Percentiles rank a stretch among this genome's conserved stretches.
phyloP scores from a whole-genome alignment of 345 rosid species.

The Crucihimalaya himalaica region DNA sequence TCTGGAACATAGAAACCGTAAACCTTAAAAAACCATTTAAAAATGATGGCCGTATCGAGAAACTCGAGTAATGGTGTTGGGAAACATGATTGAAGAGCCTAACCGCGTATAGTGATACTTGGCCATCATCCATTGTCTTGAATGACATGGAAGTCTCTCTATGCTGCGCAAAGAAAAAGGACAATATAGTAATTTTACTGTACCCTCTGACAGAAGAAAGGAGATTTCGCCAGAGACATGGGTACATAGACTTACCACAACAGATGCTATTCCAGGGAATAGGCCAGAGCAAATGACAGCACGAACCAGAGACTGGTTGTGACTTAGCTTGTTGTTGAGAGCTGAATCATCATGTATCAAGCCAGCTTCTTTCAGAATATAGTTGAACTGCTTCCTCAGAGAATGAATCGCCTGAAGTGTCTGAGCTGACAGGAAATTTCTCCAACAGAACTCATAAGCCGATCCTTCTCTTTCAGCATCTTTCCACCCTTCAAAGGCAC shows the following conservation, averaged over 20 bases:
- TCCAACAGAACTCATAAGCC: constrained; percentile 96
- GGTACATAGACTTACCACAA: constrained; percentile 58
- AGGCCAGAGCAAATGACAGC: constrained; percentile 96
- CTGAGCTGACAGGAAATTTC: constrained; percentile 92
- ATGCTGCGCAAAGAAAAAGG: constrained; percentile 54
- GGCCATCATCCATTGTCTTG: constrained; percentile 98
- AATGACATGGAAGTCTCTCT: constrained; percentile 93
- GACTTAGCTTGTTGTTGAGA: constrained; percentile 77
- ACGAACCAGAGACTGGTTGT: constrained; percentile 85
- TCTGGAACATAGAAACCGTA: constrained; percentile 47
- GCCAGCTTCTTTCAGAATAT: constrained; percentile 84
- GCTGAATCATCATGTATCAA: constrained; percentile 64
- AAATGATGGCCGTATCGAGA: not conserved
- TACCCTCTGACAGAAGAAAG: not conserved
- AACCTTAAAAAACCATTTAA: not conserved
- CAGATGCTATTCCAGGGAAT: constrained; percentile 94
- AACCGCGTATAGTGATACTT: constrained; percentile 82
- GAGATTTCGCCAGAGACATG: not conserved
- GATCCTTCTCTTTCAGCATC: constrained; percentile 96
- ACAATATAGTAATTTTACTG: not conserved
- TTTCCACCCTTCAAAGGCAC: constrained; percentile 99
- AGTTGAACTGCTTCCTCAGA: constrained; percentile 84
- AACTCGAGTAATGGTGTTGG: not conserved
- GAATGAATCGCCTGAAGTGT: constrained; percentile 97
- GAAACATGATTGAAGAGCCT: constrained; percentile 38